These are phyloP conservation scores for Bidens hawaiensis DNA, from an alignment of 140 eudicot genomes.

Conservation along the genomic window DNA sequence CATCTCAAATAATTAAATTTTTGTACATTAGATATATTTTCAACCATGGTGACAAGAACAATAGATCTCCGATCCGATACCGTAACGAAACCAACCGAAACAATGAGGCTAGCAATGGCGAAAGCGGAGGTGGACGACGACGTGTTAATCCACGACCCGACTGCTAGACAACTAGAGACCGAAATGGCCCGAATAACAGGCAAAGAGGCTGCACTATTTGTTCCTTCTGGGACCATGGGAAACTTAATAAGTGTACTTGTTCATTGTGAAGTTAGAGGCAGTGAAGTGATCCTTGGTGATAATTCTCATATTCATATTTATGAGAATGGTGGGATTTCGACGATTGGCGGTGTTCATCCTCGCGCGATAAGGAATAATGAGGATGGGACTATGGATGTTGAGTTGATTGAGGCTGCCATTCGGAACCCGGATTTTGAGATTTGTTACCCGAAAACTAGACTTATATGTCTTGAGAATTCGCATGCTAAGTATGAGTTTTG, in stretches of 20 bases:
- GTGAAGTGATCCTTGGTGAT: slow-evolving; percentile 94
- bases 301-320: slow-evolving; percentile 78
- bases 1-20: no score
- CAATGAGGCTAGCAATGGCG: slow-evolving; percentile 92
- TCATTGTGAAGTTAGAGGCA: slow-evolving; percentile 89
- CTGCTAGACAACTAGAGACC: slow-evolving; percentile 66
- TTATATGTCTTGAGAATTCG: slow-evolving; percentile 87
- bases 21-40: neutral
- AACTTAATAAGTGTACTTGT: slow-evolving; percentile 84
- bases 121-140: slow-evolving; percentile 96
- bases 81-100: slow-evolving; percentile 89
- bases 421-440: slow-evolving; percentile 72
- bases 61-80: slow-evolving; percentile 95
- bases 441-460: slow-evolving; percentile 74
- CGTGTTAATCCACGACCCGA: slow-evolving; percentile 72
- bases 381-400: slow-evolving; percentile 85
- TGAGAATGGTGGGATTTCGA: slow-evolving; percentile 97
- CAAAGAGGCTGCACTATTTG: slow-evolving; percentile 86
- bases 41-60: slow-evolving; percentile 60
- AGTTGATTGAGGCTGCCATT: slow-evolving; percentile 58
- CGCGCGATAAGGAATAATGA: slow-evolving; percentile 66
- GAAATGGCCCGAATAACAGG: slow-evolving; percentile 85
- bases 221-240: slow-evolving; percentile 99
- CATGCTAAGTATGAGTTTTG: slow-evolving; percentile 74
- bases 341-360: slow-evolving; percentile 94